Evolutionary conservation across 2,329 filamentous ascomycete species (phyloP).

Genomic region (Corinectria fuckeliana): DNA sequence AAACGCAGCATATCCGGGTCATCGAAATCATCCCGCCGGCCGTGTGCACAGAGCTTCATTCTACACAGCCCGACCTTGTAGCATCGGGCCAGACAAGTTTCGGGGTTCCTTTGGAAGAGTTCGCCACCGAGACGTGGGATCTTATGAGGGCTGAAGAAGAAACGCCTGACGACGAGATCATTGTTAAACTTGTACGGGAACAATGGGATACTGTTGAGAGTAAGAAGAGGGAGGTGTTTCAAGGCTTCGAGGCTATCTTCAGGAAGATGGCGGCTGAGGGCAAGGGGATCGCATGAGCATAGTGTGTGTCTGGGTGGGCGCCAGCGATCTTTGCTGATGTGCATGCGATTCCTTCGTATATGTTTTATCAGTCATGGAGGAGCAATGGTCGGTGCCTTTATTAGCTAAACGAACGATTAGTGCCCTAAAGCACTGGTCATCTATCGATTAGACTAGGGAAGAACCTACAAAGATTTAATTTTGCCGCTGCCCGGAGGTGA

Average conservation of each 20-base stretch:
- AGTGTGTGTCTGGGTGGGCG: too few species aligned
- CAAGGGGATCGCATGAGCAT: too few species aligned
- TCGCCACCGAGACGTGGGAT: slow-evolving; percentile 11
- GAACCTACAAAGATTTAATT: too few species aligned
- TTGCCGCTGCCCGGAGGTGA: too few species aligned
- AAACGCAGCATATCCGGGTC: slow-evolving; percentile 16
- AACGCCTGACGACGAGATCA: slow-evolving; percentile 3
- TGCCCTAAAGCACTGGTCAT: too few species aligned
- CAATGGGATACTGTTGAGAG: neutral
- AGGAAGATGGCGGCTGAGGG: neutral
- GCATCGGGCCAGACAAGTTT: neutral
- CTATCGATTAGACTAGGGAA: too few species aligned
- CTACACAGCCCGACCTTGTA: slow-evolving; percentile 5
- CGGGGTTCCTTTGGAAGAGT: slow-evolving; percentile 11
- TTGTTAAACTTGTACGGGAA: neutral
- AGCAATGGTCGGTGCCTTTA: too few species aligned
- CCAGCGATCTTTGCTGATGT: too few species aligned
- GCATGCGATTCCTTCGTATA: too few species aligned
- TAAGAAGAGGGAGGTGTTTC: neutral
- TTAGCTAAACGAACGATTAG: too few species aligned
- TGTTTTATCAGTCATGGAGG: too few species aligned
- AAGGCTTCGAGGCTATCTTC: slow-evolving; percentile 2
- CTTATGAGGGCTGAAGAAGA: slow-evolving; percentile 1
- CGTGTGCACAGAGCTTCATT: slow-evolving; percentile 22
- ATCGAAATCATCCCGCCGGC: slow-evolving; percentile 27